Evolutionary conservation across 139 green algal species (phyloP).

Genomic region (Micromonas pusilla): DNA sequence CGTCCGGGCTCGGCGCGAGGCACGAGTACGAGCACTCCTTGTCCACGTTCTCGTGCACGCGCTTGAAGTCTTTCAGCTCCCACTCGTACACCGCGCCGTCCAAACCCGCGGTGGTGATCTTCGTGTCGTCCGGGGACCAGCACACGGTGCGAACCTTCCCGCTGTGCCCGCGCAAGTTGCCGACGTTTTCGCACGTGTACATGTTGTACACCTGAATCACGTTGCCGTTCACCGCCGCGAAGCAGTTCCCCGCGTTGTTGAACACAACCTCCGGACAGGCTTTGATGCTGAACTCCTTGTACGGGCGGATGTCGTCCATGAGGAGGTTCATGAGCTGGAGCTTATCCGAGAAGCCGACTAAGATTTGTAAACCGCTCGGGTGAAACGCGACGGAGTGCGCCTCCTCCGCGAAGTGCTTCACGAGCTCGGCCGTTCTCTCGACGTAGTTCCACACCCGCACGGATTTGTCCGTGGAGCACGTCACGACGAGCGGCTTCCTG

Average conservation of each 20-base stretch:
- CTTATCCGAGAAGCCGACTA: conserved; percentile 84
- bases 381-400: conserved; percentile 76
- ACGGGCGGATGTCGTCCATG: conserved; percentile 64
- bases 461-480: conserved; percentile 57
- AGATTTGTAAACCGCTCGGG: conserved; percentile 61
- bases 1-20: conserved; percentile 51
- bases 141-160: conserved; percentile 48
- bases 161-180: conserved; percentile 75
- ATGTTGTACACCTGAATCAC: conserved; percentile 78
- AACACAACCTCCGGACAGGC: conserved; percentile 65
- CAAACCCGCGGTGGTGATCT: conserved; percentile 63
- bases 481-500: conserved; percentile 69
- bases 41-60: conserved; percentile 55
- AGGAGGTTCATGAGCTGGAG: conserved; percentile 80
- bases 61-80: conserved; percentile 63
- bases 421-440: conserved; percentile 52
- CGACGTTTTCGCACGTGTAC: conserved; percentile 77
- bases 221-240: conserved; percentile 78
- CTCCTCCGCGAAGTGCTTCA: conserved; percentile 60
- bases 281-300: conserved; percentile 70
- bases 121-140: conserved; percentile 38
- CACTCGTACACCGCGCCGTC: conserved; percentile 89
- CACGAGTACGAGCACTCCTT: conserved; percentile 70
- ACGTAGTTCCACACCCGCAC: conserved; percentile 82
- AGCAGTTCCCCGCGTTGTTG: conserved; percentile 74